These are phyloP conservation scores for Saitozyma podzolica DNA, from an alignment of 768 basidiomycete species.

Conservation along the genomic window DNA sequence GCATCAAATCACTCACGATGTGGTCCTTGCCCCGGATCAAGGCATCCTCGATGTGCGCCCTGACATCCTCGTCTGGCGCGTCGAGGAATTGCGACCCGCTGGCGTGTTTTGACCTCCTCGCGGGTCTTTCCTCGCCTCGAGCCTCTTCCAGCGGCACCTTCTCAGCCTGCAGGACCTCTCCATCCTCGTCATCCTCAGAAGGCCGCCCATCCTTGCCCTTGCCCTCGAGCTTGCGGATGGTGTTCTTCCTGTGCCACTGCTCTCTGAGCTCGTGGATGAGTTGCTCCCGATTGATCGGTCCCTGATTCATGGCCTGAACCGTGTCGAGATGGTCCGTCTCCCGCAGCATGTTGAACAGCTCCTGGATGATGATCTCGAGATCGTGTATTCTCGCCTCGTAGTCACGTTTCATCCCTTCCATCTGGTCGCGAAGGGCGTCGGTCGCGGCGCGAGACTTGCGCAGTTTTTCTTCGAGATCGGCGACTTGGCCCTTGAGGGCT, in stretches of 20 bases:
- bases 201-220: conserved; percentile 15
- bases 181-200: conserved; percentile 47
- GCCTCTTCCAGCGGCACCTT: conserved; percentile 24
- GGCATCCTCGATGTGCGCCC: conserved; percentile 84
- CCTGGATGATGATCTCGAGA: conserved; percentile 87
- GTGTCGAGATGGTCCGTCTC: conserved; percentile 72
- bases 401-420: conserved; percentile 71
- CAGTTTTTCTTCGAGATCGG: conserved; percentile 73
- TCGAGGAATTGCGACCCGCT: conserved; percentile 53
- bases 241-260: conserved; percentile 48
- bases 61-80: conserved; percentile 57
- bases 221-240: conserved; percentile 46
- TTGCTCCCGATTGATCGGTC: conserved; percentile 72
- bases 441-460: conserved; percentile 75
- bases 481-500: conserved; percentile 69
- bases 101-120: conserved; percentile 42
- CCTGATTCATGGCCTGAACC: conserved; percentile 65
- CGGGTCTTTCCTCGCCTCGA: conserved; percentile 13
- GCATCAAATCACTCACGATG: conserved; percentile 49
- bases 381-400: conserved; percentile 86
- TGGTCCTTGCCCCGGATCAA: conserved; percentile 63
- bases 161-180: conserved; percentile 47
- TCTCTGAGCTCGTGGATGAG: conserved; percentile 62
- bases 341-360: conserved; percentile 89
- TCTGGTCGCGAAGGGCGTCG: conserved; percentile 69